These are phyloP conservation scores for Mortierella claussenii DNA, from an alignment of 192 early-diverging fungal species.

Conservation along the genomic window DNA sequence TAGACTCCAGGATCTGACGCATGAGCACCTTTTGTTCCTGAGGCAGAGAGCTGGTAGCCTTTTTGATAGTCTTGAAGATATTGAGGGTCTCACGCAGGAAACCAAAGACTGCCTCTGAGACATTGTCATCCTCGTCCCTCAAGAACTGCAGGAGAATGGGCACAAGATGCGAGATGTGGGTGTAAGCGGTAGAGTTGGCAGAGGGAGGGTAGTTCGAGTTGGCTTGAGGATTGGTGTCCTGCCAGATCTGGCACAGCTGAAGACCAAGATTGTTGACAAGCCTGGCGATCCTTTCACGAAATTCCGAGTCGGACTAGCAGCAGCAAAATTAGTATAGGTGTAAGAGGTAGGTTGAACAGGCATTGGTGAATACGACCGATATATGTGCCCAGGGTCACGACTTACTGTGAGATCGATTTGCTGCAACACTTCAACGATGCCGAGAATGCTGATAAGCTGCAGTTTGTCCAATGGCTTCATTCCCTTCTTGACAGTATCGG, in stretches of 20 bases:
- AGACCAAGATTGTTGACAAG: conserved; percentile 79
- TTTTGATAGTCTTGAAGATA: conserved; percentile 72
- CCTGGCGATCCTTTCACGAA: conserved; percentile 75
- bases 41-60: conserved; percentile 52
- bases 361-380: too few relatives aligned
- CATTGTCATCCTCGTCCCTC: conserved; percentile 86
- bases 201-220: conserved; percentile 45
- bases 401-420: conserved; percentile 38
- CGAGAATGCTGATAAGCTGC: conserved; percentile 75
- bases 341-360: too few relatives aligned
- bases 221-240: conserved; percentile 52
- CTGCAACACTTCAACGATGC: conserved; percentile 42
- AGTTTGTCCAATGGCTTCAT: conserved; percentile 94
- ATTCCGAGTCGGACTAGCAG: conserved; percentile 65
- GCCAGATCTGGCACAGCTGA: conserved; percentile 75
- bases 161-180: conserved; percentile 78
- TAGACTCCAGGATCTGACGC: conserved; percentile 66
- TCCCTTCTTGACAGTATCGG: conserved; percentile 89
- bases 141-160: conserved; percentile 85
- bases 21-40: conserved; percentile 62
- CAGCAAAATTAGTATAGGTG: conserved; percentile 2
- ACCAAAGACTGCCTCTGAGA: conserved; percentile 77
- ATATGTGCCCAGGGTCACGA: too few relatives aligned
- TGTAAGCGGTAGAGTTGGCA: conserved; percentile 64
- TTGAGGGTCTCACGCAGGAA: conserved; percentile 77